Base-by-base conservation (phyloP, 495 filamentous ascomycete species). In the Bryoglossum gracile region DNA sequence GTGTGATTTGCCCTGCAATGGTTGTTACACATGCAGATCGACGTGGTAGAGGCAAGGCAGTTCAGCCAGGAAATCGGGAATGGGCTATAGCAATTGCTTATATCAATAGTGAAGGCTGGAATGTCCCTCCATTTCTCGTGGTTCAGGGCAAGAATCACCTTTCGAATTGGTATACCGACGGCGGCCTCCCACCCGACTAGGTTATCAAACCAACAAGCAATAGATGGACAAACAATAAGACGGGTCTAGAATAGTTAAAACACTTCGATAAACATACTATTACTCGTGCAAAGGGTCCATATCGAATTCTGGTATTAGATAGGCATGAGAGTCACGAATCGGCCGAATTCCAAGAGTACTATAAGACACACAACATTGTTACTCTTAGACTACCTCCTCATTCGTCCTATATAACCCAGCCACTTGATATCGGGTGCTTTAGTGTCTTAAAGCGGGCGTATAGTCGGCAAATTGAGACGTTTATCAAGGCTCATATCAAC, bases 41-140 rank as follows among this genome's bases (percentile, higher is more conserved):
- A 18, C 22, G 16, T 52, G 47, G 49, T 43, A 56, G 49, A 47
- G 44, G 48, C 19, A 60, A 55, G 35, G 25, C 56, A 46, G 49
- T 57, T 48, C 56, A 74, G 55, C 63, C 59, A 50, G 59, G 63
- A 10, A 66, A 73, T 61, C 44, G 56, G 5, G 55, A 71, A 60
- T 75, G 51, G 62, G 52, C 63, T 37, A 69, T 57, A 40, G 50
- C 59, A 13, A 68, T 74, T 51, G 16, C 65, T 25, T 53, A 34
- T 51, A 59, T 68, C 26, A 55, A 55, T 56, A 45, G 55, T 18
- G 43, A 51, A 46, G 53, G 63, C 5, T 62, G 16, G 19, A 30
- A 33, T 58, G 51, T 56, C 56, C 64, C 63, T 59, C 18, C 53
- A 65, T 62, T 67, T 54, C n/a, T 70, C 54, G 57, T 55, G 52